Evolutionary conservation across 75 land plant species (phyloP).

Genomic region (Selaginella tamariscina): DNA sequence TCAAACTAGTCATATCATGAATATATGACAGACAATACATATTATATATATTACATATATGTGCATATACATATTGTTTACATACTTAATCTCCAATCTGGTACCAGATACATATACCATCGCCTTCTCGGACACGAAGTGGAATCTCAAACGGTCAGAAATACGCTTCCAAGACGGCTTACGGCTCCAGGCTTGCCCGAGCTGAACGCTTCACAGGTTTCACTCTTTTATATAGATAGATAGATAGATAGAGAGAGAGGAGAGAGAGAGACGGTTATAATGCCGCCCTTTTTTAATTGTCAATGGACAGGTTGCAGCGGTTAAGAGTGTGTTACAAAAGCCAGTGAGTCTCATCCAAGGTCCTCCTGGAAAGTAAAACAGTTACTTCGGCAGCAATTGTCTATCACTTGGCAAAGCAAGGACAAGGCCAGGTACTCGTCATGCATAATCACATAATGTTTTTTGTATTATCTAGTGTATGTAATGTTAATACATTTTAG

Average conservation of each 20-base stretch:
- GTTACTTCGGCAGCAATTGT: conserved; percentile 99
- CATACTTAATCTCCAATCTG: neutral
- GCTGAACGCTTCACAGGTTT: conserved; percentile 93
- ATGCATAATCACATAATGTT: no score
- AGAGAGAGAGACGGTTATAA: no score
- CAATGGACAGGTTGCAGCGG: conserved; percentile 73
- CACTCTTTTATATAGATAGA: neutral
- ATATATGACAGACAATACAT: no score
- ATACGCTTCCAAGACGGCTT: conserved; percentile 84
- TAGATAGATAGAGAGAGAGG: no score
- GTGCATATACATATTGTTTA: neutral
- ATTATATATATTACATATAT: no score
- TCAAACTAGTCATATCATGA: no score
- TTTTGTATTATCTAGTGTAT: no score
- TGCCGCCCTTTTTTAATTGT: neutral
- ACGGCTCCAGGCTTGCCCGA: conserved; percentile 99
- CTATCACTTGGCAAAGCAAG: conserved; percentile 97
- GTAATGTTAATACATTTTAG: no score
- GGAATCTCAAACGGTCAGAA: conserved; percentile 79
- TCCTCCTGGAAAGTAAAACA: conserved; percentile 98
- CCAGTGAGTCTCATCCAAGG: conserved; percentile 98
- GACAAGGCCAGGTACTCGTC: conserved; percentile 92
- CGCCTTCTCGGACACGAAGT: conserved; percentile 96
- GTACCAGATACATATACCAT: conserved; percentile 81
- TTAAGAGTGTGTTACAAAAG: conserved; percentile 91